A percentile compares a stretch with the other conserved stretches of the same genome.
Evolutionary conservation across 306 rosid genomes (phyloP).

Genomic region (Pueraria montana): DNA sequence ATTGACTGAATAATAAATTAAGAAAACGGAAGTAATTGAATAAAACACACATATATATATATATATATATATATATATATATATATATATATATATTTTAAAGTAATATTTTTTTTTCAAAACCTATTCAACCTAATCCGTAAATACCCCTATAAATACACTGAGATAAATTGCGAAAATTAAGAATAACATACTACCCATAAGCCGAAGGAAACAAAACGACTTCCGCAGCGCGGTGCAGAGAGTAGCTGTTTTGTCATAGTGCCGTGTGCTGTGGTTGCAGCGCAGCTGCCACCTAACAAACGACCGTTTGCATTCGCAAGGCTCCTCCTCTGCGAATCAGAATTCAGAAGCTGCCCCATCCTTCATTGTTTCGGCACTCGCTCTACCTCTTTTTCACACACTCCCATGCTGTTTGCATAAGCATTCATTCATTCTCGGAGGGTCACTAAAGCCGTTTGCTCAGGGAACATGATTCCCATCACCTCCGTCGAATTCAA

Average conservation of each 20-base stretch:
- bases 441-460: conserved; percentile 36
- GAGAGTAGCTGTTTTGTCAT: not conserved
- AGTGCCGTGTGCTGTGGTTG: not conserved
- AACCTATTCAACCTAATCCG: no score
- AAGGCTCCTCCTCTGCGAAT: no score
- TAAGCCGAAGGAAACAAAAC: not conserved
- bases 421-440: conserved; percentile 21
- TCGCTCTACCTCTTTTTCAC: not conserved
- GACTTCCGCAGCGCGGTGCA: not conserved
- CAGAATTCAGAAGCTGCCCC: not conserved
- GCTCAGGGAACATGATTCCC: conserved; percentile 61
- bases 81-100: no score
- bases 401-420: conserved; percentile 47
- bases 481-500: conserved; percentile 87
- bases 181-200: not conserved
- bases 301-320: not conserved
- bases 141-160: no score
- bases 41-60: no score
- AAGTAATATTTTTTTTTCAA: no score
- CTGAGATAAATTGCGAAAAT: no score
- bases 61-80: no score
- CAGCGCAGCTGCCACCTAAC: not conserved
- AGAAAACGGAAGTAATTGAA: no score
- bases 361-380: not conserved
- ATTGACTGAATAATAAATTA: no score